Evolutionary conservation across 1,284 basidiomycete genomes (phyloP).

Genomic region (Filobasidium uniguttulatum): DNA sequence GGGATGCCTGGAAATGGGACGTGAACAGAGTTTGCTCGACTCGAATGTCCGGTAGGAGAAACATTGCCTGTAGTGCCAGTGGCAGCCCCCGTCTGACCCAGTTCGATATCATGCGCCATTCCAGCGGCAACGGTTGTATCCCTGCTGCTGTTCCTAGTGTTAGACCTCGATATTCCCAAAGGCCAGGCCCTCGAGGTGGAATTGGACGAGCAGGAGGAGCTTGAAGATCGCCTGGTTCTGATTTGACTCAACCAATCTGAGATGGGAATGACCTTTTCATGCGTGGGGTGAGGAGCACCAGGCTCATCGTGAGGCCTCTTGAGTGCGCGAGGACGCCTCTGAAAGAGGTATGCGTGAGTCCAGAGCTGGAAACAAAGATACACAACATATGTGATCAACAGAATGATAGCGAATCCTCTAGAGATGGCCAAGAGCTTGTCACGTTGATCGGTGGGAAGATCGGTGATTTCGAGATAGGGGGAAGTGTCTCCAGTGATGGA

Average conservation of each 20-base stretch:
- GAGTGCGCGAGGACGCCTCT: conserved; percentile 19
- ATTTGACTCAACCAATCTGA: conserved; percentile 34
- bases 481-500: conserved; percentile 19
- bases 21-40: conserved; percentile 9
- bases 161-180: no score
- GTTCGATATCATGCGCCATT: conserved; percentile 6
- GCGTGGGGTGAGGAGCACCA: conserved; percentile 24
- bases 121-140: background rate
- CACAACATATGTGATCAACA: conserved; percentile 45
- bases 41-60: background rate
- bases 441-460: conserved; percentile 4
- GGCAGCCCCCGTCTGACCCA: background rate
- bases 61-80: background rate
- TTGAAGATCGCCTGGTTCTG: conserved; percentile 19
- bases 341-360: conserved; percentile 48
- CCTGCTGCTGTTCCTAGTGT: background rate
- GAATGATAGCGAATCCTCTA: conserved; percentile 44
- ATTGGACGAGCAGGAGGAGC: conserved; percentile 22
- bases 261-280: conserved; percentile 29
- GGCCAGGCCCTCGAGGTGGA: background rate
- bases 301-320: conserved; percentile 20
- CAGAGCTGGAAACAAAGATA: conserved; percentile 41
- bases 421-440: conserved; percentile 36
- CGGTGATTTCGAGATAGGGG: conserved; percentile 8
- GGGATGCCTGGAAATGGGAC: background rate